Base-by-base conservation (phyloP, 2,329 filamentous ascomycete genomes). In the Trichoderma sp. region DNA sequence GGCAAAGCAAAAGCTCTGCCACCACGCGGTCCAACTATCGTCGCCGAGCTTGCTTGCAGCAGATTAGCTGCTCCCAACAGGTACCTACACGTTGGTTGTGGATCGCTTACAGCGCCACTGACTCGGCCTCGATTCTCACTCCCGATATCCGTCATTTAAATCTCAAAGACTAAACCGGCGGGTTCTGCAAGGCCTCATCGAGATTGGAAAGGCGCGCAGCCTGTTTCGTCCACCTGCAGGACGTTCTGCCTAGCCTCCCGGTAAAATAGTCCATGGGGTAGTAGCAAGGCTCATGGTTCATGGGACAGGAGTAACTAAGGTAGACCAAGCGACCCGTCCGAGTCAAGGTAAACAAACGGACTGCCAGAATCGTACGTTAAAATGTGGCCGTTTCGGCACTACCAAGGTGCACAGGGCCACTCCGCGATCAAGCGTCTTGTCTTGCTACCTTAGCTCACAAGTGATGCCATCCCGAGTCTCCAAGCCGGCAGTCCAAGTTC, bases 161-260 rank as follows among this genome's bases (percentile, higher is more conserved):
- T 69, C 55, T 62, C 17, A 61, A 50, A 69, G 53, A 61, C 67
- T 69, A 62, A 53, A n/a, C 9, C 39, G 15, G 65, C 39, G 65
- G 65, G 39, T 39, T 28, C 39, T 53, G 36, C 13, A 47, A 39
- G 57, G 67, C 43, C n/a, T 28, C 59, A 36, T 69, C 57, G 13
- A 62, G 57, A 69, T 62, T 36, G 57, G 67, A 43, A 69, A 69
- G 57, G 36, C 39, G 57, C 61, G 55, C 67, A 62, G 55, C 67
- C 57, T 26, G 39, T 62, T 69, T 62, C 39, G 67, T 69, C 67
- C 30, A 53, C 67, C 30, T 69, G 67, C 67, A 69, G 67, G 57
- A 62, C 13, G 39, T 28, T 26, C 32, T 69, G 57, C 39, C 67
- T 69, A 62, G 36, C 15, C 34, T 53, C n/a, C 23, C 39, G 55